Evolutionary conservation across 139 green algal genomes (phyloP), one percentile per base, ranked within the genome.

Genomic region (Chlamydomonas sp.): DNA sequence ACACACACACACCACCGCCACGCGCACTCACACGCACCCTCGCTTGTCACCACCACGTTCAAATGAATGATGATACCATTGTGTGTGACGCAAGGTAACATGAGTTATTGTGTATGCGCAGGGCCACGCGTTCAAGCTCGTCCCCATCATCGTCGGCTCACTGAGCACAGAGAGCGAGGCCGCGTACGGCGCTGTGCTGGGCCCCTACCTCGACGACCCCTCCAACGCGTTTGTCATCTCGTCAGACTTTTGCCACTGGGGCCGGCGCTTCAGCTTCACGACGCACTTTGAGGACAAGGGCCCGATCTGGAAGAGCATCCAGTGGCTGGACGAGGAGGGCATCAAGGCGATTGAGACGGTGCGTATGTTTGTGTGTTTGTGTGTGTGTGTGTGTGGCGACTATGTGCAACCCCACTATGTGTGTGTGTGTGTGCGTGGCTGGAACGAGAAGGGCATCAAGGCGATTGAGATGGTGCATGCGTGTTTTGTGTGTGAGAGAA

Each of bases 161-260:
- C 70, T 98, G 1, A 82, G 35, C 2, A 29, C 76, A 0, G 79
- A 91, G 1, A 88, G 80, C 29, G 92, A 97, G 70, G 88, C 73
- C 0, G 8, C 36, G n/a, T 98, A 96, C 80, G 93, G 89, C 3
- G 16, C 36, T 13, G 28, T 97, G 34, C 81, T 98, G 28, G 80
- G 73, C 0, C 81, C 73, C 0, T 98, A 95, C 76, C 63, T 98
- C 6, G 73, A 90, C 31, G 85, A 97, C 69, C 81, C 84, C 0
- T 43, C 48, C 60, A 97, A 96, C 73, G 67, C 97, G 5, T 97
- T 98, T 76, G 81, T 96, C 26, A 77, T 98, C 37, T 94, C 84
- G 26, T 89, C 78, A 48, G 93, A 98, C 81, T 98, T 98, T 68
- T 98, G 93, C 80, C 93, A 98, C 77, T 98, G 94, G 93, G 93